Evolutionary conservation across 2,329 filamentous ascomycete genomes (phyloP).

Genomic region (Fusarium setosum): DNA sequence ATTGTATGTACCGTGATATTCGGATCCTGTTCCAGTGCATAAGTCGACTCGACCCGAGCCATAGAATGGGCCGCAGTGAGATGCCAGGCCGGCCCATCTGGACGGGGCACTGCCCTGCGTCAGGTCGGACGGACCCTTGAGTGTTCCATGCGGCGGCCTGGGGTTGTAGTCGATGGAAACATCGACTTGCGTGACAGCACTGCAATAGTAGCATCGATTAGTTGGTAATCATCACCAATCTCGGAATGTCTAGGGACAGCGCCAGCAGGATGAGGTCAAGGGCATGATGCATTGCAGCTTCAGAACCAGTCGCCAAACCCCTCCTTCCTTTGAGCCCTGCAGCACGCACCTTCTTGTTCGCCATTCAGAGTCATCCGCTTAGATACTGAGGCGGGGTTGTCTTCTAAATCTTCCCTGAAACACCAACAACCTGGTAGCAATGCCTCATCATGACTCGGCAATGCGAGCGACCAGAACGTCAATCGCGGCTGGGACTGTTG

Average conservation of each 20-base stretch:
- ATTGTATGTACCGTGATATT: slow-evolving; percentile 14
- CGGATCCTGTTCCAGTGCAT: slow-evolving; percentile 19
- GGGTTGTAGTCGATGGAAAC: slow-evolving; percentile 12
- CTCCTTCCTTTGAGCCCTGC: not conserved
- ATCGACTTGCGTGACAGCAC: not conserved
- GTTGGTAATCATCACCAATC: slow-evolving; percentile 5
- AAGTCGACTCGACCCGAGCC: slow-evolving; percentile 5
- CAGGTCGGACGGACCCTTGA: slow-evolving; percentile 6
- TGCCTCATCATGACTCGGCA: slow-evolving; percentile 33
- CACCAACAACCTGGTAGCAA: slow-evolving; percentile 20
- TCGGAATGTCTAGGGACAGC: slow-evolving; percentile 4
- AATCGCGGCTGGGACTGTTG: slow-evolving; percentile 5
- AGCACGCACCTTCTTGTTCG: not conserved
- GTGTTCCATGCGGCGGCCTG: slow-evolving; percentile 22
- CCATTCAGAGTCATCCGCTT: slow-evolving; percentile 18
- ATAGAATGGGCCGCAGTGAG: not conserved
- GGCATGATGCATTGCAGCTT: not conserved
- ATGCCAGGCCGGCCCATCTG: not conserved
- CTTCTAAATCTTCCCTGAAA: slow-evolving; percentile 25
- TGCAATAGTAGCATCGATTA: not conserved
- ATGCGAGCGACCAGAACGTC: slow-evolving; percentile 3
- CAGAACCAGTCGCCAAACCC: not conserved
- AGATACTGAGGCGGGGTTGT: slow-evolving; percentile 11
- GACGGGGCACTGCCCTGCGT: not conserved
- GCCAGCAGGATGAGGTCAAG: too few relatives aligned